phyloP scores from a whole-genome alignment of 2,329 filamentous ascomycete genomes.

The Fusarium pseudonygamai region DNA sequence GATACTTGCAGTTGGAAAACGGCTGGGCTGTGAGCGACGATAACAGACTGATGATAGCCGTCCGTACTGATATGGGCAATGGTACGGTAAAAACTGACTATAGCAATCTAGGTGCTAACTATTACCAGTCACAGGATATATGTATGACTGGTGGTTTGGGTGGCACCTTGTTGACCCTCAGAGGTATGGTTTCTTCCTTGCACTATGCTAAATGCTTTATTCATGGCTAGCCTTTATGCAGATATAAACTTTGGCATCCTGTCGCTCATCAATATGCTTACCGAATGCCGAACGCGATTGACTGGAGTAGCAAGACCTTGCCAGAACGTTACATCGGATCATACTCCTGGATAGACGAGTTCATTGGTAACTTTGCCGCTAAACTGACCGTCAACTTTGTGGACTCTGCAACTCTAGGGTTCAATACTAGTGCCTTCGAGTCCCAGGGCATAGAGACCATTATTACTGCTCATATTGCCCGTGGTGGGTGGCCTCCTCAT shows the following conservation, averaged over 20 bases:
- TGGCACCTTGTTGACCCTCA: not conserved
- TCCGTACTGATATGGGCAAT: not conserved
- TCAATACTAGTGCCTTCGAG: not conserved
- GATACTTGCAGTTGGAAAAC: not conserved
- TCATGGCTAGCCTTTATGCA: not conserved
- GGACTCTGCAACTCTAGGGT: no score
- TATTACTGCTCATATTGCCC: not conserved
- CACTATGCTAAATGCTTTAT: not conserved
- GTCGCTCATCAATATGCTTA: not conserved
- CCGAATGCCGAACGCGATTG: not conserved
- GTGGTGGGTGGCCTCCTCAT: fast-evolving
- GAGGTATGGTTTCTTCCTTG: not conserved
- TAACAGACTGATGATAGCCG: not conserved
- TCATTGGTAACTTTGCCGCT: not conserved
- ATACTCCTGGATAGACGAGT: not conserved
- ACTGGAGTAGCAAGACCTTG: not conserved
- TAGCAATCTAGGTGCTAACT: not conserved
- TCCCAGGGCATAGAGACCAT: not conserved
- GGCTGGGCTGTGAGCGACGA: not conserved
- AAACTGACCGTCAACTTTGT: not conserved
- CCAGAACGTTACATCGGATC: not conserved
- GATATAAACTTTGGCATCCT: not conserved
- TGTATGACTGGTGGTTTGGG: not conserved
- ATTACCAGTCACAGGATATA: not conserved
- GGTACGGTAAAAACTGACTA: not conserved